Evolutionary conservation across 352 stramenopile genomes (phyloP).

Genomic region (Phytophthora niederhauseri): DNA sequence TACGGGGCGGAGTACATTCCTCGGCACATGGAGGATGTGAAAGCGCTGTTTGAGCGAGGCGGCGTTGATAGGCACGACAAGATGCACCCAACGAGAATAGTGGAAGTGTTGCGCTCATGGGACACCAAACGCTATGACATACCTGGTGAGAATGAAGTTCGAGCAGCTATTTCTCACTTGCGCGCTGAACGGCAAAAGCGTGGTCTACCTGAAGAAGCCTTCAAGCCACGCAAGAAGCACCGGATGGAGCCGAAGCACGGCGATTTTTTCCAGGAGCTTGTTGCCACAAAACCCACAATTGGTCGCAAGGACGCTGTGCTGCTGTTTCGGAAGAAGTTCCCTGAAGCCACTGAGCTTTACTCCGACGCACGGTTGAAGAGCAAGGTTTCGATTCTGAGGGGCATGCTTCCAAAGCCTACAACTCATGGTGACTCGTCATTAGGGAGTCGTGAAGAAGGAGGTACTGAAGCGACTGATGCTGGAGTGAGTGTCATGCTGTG

Average conservation of each 20-base stretch:
- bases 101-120: not conserved
- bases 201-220: not conserved
- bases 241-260: slow-evolving; percentile 2
- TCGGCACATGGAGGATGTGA: not conserved
- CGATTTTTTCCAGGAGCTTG: not conserved
- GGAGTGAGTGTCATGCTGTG: too few relatives aligned
- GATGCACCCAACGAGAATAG: slow-evolving; percentile 6
- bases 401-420: not conserved
- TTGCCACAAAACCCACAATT: not conserved
- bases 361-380: slow-evolving; percentile 6
- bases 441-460: not conserved
- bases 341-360: slow-evolving; percentile 3
- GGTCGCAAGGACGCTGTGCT: not conserved
- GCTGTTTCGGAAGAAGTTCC: slow-evolving; percentile 10
- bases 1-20: slow-evolving; percentile 7
- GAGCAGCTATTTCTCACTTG: slow-evolving; percentile 1
- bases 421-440: not conserved
- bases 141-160: slow-evolving; percentile 6
- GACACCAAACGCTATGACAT: slow-evolving; percentile 6
- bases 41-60: slow-evolving; percentile 4
- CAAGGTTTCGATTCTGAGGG: slow-evolving; percentile 1
- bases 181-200: not conserved
- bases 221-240: not conserved
- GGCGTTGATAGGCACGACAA: not conserved
- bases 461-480: not conserved